A percentile compares a stretch with the other conserved stretches of the same genome.
phyloP scores from a whole-genome alignment of 2,329 filamentous ascomycete species.

The Scedosporium aurantiacum region DNA sequence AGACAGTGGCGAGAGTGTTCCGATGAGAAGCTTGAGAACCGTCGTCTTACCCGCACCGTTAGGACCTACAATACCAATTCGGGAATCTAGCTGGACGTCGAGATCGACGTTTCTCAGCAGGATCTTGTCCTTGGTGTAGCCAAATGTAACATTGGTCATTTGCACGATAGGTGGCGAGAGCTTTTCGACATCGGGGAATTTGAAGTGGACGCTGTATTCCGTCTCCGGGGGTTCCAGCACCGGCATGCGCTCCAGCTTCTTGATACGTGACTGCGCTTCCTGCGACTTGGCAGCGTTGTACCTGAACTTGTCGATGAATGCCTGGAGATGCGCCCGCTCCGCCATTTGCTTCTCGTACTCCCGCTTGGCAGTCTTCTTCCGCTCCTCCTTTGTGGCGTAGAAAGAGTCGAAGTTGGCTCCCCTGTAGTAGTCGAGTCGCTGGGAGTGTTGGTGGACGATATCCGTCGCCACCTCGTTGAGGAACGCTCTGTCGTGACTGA shows the following conservation, averaged over 20 bases:
- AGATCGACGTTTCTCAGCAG: conserved; percentile 81
- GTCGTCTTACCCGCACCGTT: conserved; percentile 99
- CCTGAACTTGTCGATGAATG: conserved; percentile 98
- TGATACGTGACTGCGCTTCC: conserved; percentile 96
- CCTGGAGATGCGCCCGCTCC: conserved; percentile 82
- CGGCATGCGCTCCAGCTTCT: conserved; percentile 97
- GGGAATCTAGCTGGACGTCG: conserved; percentile 93
- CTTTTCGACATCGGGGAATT: conserved; percentile 95
- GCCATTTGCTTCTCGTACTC: conserved; percentile 99
- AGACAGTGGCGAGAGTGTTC: conserved; percentile 62
- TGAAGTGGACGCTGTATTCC: conserved; percentile 94
- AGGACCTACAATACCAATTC: conserved; percentile 97
- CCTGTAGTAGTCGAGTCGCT: conserved; percentile 96
- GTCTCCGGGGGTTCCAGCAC: conserved; percentile 79
- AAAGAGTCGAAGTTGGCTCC: conserved; percentile 95
- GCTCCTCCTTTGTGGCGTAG: conserved; percentile 94
- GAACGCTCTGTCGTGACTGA: conserved; percentile 98
- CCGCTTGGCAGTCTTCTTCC: conserved; percentile 88
- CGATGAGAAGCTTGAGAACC: conserved; percentile 92
- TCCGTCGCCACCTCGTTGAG: conserved; percentile 98
- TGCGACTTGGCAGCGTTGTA: conserved; percentile 99
- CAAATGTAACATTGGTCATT: conserved; percentile 87
- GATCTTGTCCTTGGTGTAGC: conserved; percentile 69
- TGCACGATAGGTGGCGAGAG: conserved; percentile 95
- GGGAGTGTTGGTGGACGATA: conserved; percentile 96